These are phyloP conservation scores for Leersia perrieri DNA, from an alignment of 176 grass and related monocot genomes.

Conservation along the genomic window DNA sequence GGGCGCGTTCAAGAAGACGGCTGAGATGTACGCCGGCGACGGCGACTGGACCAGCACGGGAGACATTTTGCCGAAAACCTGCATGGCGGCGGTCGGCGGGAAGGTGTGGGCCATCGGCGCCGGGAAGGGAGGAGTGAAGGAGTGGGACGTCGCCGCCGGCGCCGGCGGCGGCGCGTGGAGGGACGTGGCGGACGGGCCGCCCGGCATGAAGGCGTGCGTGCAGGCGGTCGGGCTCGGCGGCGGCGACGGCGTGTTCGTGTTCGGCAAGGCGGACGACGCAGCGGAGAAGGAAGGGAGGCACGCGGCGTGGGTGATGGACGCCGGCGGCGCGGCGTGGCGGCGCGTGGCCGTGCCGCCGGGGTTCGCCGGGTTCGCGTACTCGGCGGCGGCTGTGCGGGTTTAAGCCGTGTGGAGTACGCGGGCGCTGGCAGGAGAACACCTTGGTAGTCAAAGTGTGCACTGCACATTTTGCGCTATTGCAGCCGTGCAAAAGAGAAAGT, in stretches of 20 bases:
- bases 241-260: conserved; percentile 19
- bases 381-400: conserved; percentile 24
- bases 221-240: conserved; percentile 18
- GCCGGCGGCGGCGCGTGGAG: conserved; percentile 33
- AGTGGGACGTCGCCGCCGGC: conserved; percentile 26
- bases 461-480: too few species aligned
- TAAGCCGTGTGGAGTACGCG: too few species aligned
- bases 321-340: conserved; percentile 16
- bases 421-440: too few species aligned
- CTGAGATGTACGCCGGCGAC: conserved; percentile 39
- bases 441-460: too few species aligned
- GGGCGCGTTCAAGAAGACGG: conserved; percentile 41
- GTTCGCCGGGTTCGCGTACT: conserved; percentile 47
- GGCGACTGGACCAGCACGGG: conserved; percentile 36
- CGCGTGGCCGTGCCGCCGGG: conserved; percentile 31
- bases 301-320: conserved; percentile 37
- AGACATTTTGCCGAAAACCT: conserved; percentile 18
- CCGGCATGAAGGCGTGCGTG: conserved; percentile 34
- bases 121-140: conserved; percentile 39
- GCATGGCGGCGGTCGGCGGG: conserved; percentile 26
- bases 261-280: conserved; percentile 17
- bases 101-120: conserved; percentile 41
- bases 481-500: too few species aligned
- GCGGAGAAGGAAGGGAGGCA: too few species aligned
- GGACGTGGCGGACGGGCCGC: conserved; percentile 41